These are phyloP conservation scores for Solanum chiquidenum DNA, from an alignment of 257 asterid species.

Conservation along the genomic window DNA sequence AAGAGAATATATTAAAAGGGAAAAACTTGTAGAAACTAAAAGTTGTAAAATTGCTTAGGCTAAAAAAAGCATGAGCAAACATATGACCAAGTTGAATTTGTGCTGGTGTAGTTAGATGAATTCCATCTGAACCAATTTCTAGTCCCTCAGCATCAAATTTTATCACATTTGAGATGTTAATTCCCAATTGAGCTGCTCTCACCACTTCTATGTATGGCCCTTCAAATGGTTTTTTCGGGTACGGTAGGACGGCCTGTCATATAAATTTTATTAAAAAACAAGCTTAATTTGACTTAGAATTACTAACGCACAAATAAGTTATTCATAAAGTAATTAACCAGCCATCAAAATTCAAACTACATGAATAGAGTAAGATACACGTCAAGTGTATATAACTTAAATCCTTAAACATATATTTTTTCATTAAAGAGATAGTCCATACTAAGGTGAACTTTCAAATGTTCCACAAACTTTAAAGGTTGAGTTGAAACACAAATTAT, in stretches of 20 bases:
- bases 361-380: neutral
- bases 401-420: neutral
- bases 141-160: slow-evolving; percentile 62
- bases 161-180: slow-evolving; percentile 30
- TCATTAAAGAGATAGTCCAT: neutral
- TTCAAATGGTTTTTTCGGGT: neutral
- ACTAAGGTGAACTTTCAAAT: neutral
- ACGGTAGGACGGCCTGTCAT: neutral
- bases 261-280: neutral
- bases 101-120: slow-evolving; percentile 45
- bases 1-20: neutral
- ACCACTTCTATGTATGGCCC: slow-evolving; percentile 34
- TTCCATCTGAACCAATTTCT: slow-evolving; percentile 20
- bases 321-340: neutral
- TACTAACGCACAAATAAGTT: neutral
- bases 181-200: slow-evolving; percentile 49
- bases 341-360: neutral
- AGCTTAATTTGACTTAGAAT: neutral
- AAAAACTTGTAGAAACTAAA: neutral
- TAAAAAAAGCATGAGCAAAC: slow-evolving; percentile 33
- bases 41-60: neutral
- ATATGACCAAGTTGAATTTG: slow-evolving; percentile 47
- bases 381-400: neutral
- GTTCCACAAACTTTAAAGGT: neutral
- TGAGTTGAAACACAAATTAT: neutral